phyloP scores from a whole-genome alignment of 2,329 filamentous ascomycete species.

The Trichocomaceae sp. region DNA sequence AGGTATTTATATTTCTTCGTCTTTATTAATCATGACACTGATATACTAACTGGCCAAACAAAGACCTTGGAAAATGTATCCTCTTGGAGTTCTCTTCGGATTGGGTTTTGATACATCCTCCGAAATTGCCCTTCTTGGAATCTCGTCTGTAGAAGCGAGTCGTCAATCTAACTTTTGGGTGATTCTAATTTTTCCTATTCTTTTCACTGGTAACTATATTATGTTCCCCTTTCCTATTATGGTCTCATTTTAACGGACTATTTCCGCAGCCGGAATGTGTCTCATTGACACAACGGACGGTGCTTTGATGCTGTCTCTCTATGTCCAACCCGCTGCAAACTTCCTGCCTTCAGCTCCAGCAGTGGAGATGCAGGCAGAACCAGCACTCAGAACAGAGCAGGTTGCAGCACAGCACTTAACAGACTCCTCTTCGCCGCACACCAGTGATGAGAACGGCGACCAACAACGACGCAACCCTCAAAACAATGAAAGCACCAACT shows the following conservation, averaged over 20 bases:
- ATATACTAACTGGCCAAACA: not conserved
- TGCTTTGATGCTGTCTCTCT: slow-evolving; percentile 89
- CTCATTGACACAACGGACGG: slow-evolving; percentile 88
- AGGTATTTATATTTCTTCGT: slow-evolving; percentile 24
- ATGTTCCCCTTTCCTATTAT: not conserved
- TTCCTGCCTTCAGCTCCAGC: slow-evolving; percentile 28
- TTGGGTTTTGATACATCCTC: slow-evolving; percentile 93
- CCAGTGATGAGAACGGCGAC: not conserved
- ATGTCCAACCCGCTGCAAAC: slow-evolving; percentile 53
- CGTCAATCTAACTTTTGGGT: slow-evolving; percentile 88
- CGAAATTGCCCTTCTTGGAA: slow-evolving; percentile 85
- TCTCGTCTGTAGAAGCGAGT: slow-evolving; percentile 78
- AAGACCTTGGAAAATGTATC: slow-evolving; percentile 86
- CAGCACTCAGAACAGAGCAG: not conserved
- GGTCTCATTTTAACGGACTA: not conserved
- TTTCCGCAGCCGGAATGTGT: slow-evolving; percentile 72
- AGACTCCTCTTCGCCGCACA: not conserved
- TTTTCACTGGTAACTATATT: slow-evolving; percentile 67
- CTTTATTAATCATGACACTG: not conserved
- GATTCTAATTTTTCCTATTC: slow-evolving; percentile 80
- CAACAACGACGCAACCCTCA: not conserved
- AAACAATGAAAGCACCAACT: not conserved
- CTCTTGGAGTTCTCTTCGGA: slow-evolving; percentile 79
- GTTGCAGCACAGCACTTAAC: not conserved
- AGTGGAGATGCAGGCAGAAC: not conserved